Conservation (phyloP, 805 yeast genomes). For the Priceomyces haplophilus region DNA sequence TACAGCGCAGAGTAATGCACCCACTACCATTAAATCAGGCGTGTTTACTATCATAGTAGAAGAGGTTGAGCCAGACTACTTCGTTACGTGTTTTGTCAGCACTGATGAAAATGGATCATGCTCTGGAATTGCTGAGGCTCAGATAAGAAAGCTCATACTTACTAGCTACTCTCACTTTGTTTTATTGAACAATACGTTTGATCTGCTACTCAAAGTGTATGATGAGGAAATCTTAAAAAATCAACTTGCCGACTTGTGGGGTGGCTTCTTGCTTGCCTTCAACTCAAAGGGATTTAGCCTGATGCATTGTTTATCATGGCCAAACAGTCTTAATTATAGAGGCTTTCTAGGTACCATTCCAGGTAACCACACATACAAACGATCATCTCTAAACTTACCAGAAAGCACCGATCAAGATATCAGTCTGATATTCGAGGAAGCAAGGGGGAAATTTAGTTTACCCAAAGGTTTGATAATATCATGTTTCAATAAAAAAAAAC, state of each 20-base stretch:
- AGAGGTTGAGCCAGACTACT: constrained; percentile 24
- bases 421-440: constrained; percentile 12
- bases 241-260: constrained; percentile 27
- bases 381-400: constrained; percentile 24
- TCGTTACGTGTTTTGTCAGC: constrained; percentile 23
- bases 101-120: constrained; percentile 9
- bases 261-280: constrained; percentile 19
- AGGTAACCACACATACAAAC: constrained; percentile 17
- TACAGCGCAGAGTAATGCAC: constrained; percentile 8
- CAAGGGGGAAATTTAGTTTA: not conserved
- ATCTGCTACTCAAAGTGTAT: constrained; percentile 13
- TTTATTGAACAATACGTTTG: constrained; percentile 25
- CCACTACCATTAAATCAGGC: constrained; percentile 23
- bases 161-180: constrained; percentile 24
- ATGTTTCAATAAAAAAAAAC: constrained; percentile 20
- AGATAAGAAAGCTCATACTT: constrained; percentile 21
- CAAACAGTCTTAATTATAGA: constrained; percentile 30
- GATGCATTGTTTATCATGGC: constrained; percentile 23
- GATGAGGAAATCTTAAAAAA: constrained; percentile 15
- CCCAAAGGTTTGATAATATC: constrained; percentile 30
- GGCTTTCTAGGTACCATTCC: constrained; percentile 36
- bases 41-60: constrained; percentile 24
- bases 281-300: not conserved
- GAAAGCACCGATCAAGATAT: constrained; percentile 16
- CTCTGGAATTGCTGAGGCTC: constrained; percentile 21